phyloP scores from a whole-genome alignment of 148 eudicot species.

The Tetragonia tetragonoides region DNA sequence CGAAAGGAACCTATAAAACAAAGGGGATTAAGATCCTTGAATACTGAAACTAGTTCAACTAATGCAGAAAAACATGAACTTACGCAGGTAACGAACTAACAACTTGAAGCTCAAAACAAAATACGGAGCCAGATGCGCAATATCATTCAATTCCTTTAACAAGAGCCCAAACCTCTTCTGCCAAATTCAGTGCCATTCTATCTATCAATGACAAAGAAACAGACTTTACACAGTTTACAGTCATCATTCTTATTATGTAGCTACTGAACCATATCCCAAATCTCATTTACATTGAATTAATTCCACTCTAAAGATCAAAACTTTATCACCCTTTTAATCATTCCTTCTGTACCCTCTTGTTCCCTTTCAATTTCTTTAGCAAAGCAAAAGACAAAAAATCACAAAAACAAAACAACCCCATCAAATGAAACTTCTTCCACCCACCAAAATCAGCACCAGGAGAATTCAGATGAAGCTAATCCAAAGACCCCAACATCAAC shows the following conservation, averaged over 20 bases:
- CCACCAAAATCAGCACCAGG: constrained; percentile 8
- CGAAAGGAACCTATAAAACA: no score
- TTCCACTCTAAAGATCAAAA: not conserved
- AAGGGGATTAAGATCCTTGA: no score
- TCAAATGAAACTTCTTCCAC: not conserved
- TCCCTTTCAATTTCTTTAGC: not conserved
- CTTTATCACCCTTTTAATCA: not conserved
- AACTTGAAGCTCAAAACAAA: not conserved
- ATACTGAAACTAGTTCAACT: no score
- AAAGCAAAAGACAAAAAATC: not conserved
- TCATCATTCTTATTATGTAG: constrained; percentile 4
- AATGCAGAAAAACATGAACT: no score
- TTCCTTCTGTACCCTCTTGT: not conserved
- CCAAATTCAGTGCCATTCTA: not conserved
- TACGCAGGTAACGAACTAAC: not conserved
- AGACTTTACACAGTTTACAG: not conserved
- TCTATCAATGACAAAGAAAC: not conserved
- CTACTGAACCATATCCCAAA: not conserved
- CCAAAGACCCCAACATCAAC: constrained; percentile 1
- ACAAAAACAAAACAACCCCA: constrained; percentile 8
- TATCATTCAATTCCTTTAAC: not conserved
- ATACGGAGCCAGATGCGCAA: not conserved
- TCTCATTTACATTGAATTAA: not conserved
- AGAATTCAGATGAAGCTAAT: not conserved
- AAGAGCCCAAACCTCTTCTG: not conserved